These are phyloP conservation scores for Incumbomyces lentus DNA, from an alignment of 2,329 filamentous ascomycete species.

Conservation along the genomic window DNA sequence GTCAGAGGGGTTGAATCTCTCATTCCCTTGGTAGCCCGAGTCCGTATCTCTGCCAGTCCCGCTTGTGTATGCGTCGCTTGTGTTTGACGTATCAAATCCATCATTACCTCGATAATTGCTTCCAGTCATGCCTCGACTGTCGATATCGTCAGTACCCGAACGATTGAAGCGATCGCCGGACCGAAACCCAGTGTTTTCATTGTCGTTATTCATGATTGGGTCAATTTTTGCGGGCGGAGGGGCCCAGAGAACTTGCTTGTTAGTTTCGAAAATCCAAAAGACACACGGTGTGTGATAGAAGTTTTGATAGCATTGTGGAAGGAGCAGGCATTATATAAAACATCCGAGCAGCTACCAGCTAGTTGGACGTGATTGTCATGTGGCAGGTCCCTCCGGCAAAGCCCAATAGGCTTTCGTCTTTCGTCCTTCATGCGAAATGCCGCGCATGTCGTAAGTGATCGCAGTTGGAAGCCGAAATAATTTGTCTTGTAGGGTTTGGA, in stretches of 20 bases:
- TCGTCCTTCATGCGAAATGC: neutral
- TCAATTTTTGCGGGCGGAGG: no score
- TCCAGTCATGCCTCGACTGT: neutral
- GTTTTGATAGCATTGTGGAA: no score
- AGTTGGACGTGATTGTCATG: neutral
- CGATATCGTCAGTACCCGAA: neutral
- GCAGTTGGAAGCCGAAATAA: neutral
- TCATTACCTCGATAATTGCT: slow-evolving; percentile 1
- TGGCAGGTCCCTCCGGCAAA: neutral
- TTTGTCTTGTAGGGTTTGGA: neutral
- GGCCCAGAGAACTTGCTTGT: no score
- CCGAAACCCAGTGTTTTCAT: neutral
- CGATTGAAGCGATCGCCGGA: neutral
- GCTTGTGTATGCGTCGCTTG: neutral
- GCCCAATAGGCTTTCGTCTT: neutral
- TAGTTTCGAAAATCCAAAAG: no score
- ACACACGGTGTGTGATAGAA: no score
- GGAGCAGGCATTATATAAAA: neutral
- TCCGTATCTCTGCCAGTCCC: neutral
- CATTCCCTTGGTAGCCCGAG: neutral
- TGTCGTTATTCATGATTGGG: neutral
- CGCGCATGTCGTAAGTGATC: neutral
- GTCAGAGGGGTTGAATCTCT: neutral
- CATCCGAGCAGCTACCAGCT: neutral
- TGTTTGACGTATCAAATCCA: slow-evolving; percentile 1